Evolutionary conservation across 2,329 filamentous ascomycete genomes (phyloP).

Genomic region (Dryadomyces quercus-mongolicae): DNA sequence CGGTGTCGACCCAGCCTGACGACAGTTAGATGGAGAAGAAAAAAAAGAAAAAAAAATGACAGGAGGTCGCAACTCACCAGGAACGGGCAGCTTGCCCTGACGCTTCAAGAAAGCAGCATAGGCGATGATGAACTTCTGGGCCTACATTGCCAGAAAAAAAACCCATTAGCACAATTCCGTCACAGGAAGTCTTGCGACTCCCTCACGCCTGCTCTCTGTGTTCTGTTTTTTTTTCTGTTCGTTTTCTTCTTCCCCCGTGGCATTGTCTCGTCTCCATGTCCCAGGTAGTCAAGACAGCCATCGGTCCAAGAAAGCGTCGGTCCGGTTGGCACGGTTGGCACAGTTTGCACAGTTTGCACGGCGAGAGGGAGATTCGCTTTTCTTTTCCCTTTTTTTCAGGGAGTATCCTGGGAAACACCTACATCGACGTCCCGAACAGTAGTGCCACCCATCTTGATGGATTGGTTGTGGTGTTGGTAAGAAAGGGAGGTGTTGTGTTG

Average conservation of each 20-base stretch:
- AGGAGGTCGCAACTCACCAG: conserved; percentile 44
- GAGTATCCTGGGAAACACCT: conserved; percentile 30
- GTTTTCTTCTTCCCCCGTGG: background rate
- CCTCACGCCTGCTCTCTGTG: conserved; percentile 55
- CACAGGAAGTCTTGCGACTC: conserved; percentile 59
- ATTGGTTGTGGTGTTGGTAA: conserved; percentile 8
- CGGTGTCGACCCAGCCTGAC: conserved; percentile 98
- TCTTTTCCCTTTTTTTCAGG: conserved; percentile 4
- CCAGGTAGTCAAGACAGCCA: background rate
- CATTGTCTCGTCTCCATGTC: conserved; percentile 4
- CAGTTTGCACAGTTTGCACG: too few species aligned
- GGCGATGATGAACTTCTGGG: conserved; percentile 75
- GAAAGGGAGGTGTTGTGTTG: background rate
- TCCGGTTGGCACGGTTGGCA: too few species aligned
- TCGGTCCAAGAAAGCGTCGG: background rate
- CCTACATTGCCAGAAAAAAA: conserved; percentile 39
- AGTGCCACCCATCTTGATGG: conserved; percentile 60
- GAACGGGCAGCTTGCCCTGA: conserved; percentile 84
- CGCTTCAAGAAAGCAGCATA: conserved; percentile 88
- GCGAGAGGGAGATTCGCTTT: conserved; percentile 5
- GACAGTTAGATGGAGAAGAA: background rate
- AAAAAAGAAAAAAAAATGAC: background rate
- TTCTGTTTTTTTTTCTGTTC: conserved; percentile 14
- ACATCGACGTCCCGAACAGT: conserved; percentile 79
- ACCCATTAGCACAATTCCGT: conserved; percentile 57